Conservation (phyloP, 768 basidiomycete genomes). For the Rhizopogon vesiculosus region DNA sequence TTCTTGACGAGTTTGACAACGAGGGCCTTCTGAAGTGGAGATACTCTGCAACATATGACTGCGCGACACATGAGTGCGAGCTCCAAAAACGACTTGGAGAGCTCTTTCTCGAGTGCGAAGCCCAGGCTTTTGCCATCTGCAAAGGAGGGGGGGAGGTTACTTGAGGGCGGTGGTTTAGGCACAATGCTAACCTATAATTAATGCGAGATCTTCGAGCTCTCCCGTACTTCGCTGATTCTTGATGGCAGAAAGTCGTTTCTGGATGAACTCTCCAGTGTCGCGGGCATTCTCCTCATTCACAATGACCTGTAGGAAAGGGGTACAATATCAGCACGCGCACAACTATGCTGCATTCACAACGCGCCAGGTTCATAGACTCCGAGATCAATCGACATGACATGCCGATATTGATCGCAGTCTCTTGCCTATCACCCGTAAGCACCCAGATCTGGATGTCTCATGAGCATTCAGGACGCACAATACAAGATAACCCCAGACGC, state of each 20-base stretch:
- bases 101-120: conserved; percentile 90
- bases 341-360: neutral
- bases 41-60: conserved; percentile 69
- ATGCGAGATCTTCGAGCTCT: conserved; percentile 90
- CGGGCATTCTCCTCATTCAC: conserved; percentile 86
- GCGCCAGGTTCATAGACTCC: conserved; percentile 96
- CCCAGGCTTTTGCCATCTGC: conserved; percentile 92
- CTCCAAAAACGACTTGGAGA: conserved; percentile 88
- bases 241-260: conserved; percentile 85
- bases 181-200: conserved; percentile 74
- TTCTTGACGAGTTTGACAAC: conserved; percentile 99
- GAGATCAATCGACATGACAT: conserved; percentile 96
- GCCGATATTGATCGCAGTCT: conserved; percentile 99
- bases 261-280: conserved; percentile 82
- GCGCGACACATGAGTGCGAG: conserved; percentile 98
- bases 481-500: neutral
- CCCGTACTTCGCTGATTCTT: conserved; percentile 89
- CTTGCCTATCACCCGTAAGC: conserved; percentile 95
- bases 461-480: conserved; percentile 1
- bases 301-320: conserved; percentile 58
- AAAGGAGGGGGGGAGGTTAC: neutral
- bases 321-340: neutral
- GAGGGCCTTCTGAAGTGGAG: conserved; percentile 93
- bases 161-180: too few relatives aligned
- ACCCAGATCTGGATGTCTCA: conserved; percentile 76